Conservation (phyloP, 2,329 filamentous ascomycete species). For the Tricladium varicosporioides region DNA sequence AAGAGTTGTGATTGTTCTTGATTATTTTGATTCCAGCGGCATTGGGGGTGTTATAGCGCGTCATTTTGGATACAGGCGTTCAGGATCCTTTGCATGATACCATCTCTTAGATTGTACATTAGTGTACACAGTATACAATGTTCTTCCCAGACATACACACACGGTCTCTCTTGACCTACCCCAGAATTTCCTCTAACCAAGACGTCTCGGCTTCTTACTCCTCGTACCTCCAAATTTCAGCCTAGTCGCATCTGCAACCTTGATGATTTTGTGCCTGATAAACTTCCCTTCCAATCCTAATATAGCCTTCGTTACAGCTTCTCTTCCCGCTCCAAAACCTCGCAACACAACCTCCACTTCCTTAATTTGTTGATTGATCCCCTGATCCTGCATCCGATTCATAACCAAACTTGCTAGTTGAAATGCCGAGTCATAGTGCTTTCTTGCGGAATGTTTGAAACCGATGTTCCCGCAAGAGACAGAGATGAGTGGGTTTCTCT, state of each 20-base stretch:
- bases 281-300: constrained; percentile 80
- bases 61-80: constrained; percentile 22
- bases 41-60: constrained; percentile 12
- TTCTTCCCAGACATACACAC: not conserved
- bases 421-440: constrained; percentile 87
- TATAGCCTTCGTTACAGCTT: constrained; percentile 86
- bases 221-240: constrained; percentile 95
- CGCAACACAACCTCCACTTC: constrained; percentile 77
- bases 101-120: constrained; percentile 15
- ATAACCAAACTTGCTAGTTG: constrained; percentile 84
- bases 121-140: constrained; percentile 24
- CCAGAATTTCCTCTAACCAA: constrained; percentile 41
- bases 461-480: constrained; percentile 84
- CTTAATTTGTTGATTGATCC: constrained; percentile 72
- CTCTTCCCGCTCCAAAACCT: constrained; percentile 83
- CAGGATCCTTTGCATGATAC: constrained; percentile 18
- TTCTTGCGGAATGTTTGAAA: constrained; percentile 79
- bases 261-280: constrained; percentile 71
- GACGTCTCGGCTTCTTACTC: constrained; percentile 77
- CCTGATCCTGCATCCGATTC: constrained; percentile 78
- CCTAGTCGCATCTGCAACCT: constrained; percentile 81
- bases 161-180: not conserved
- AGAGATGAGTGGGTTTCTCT: constrained; percentile 75
- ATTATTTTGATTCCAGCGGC: constrained; percentile 16
- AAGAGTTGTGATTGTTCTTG: constrained; percentile 14